Evolutionary conservation across 441 rosid species (phyloP).

Genomic region (Croton laevigatus): DNA sequence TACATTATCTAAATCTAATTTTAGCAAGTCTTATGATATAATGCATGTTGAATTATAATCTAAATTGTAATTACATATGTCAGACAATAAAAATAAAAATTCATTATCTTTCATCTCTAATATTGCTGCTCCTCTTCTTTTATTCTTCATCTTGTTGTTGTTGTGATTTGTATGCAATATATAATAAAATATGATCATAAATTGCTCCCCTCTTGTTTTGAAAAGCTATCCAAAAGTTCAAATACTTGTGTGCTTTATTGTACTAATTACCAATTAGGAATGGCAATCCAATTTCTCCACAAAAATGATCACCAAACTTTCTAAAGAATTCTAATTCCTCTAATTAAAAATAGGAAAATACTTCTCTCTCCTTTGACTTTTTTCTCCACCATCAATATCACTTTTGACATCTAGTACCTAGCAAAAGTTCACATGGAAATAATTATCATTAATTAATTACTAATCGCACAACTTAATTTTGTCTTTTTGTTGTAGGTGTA

Average conservation of each 20-base stretch:
- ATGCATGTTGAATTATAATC: too few species aligned
- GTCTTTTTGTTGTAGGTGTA: constrained; percentile 2
- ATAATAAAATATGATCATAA: too few species aligned
- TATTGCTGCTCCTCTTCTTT: too few species aligned
- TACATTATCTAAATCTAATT: too few species aligned
- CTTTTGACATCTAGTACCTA: constrained; percentile 24
- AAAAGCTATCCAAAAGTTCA: not conserved
- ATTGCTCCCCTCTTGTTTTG: not conserved
- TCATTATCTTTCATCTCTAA: too few species aligned
- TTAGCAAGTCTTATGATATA: too few species aligned
- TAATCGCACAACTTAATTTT: not conserved
- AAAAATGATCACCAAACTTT: not conserved
- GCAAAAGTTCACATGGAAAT: constrained; percentile 22
- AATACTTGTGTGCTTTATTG: not conserved
- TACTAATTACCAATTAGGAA: not conserved
- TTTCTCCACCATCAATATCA: not conserved
- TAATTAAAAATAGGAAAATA: not conserved
- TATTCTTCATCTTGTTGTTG: too few species aligned
- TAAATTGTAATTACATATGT: too few species aligned
- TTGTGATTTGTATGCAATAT: too few species aligned
- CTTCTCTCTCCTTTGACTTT: constrained; percentile 26
- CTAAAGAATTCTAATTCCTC: not conserved
- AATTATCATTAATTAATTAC: constrained; percentile 10
- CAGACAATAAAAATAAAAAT: too few species aligned
- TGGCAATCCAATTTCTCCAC: not conserved